These are phyloP conservation scores for Hypocreales sp. DNA, from an alignment of 2,329 filamentous ascomycete genomes.

Conservation along the genomic window DNA sequence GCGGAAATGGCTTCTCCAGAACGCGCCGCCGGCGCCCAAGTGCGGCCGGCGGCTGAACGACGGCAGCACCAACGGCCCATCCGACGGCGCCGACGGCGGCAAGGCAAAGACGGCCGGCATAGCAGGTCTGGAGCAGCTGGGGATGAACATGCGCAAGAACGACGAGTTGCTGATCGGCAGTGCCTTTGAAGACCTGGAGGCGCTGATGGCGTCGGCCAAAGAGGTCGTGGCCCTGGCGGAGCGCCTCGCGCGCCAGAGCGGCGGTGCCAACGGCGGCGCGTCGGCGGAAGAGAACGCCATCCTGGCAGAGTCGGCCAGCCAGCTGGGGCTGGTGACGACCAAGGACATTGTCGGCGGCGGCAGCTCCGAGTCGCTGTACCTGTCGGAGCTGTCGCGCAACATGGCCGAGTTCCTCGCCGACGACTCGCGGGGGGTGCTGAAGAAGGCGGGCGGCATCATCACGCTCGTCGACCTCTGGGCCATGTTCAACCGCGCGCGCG, in stretches of 20 bases:
- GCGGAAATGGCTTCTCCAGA: conserved; percentile 86
- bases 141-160: conserved; percentile 73
- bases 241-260: conserved; percentile 59
- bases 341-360: conserved; percentile 81
- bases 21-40: conserved; percentile 74
- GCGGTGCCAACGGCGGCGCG: conserved; percentile 40
- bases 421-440: conserved; percentile 62
- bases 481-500: conserved; percentile 82
- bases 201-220: conserved; percentile 93
- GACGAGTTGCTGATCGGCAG: conserved; percentile 87
- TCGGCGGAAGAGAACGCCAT: conserved; percentile 58
- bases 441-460: conserved; percentile 73
- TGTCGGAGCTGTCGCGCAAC: conserved; percentile 74
- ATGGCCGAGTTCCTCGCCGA: conserved; percentile 82
- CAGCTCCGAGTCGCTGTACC: conserved; percentile 66
- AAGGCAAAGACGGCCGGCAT: conserved; percentile 62
- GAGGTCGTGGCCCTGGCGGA: conserved; percentile 91
- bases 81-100: conserved; percentile 12
- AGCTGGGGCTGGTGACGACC: conserved; percentile 80
- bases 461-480: conserved; percentile 86
- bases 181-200: conserved; percentile 91
- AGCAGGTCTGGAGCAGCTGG: conserved; percentile 76
- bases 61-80: conserved; percentile 12
- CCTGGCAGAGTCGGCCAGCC: conserved; percentile 61
- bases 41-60: conserved; percentile 25